A percentile compares a stretch with the other conserved stretches of the same genome.
Conservation (phyloP, 1,139 yeast species). For the Kurtzmaniella quercitrusa region DNA sequence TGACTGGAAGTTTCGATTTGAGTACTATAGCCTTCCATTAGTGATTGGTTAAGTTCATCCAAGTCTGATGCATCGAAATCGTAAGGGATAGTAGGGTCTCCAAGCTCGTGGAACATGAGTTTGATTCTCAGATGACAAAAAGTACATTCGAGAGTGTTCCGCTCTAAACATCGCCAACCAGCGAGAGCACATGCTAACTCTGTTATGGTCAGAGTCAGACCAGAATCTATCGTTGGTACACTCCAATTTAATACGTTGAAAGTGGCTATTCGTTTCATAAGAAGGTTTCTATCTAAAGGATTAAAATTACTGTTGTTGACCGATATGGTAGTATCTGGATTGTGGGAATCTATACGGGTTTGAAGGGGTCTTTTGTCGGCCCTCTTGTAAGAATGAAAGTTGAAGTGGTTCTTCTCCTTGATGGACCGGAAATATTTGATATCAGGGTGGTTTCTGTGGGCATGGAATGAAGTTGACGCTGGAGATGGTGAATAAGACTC, state of each 20-base stretch:
- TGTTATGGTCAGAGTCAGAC: constrained; percentile 13
- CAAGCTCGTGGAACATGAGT: constrained; percentile 21
- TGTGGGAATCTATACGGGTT: background rate
- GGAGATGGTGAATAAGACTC: background rate
- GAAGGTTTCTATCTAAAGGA: constrained; percentile 27
- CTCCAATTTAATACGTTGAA: constrained; percentile 35
- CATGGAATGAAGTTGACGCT: background rate
- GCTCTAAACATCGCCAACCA: constrained; percentile 39
- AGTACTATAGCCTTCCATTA: constrained; percentile 21
- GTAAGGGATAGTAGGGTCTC: constrained; percentile 10
- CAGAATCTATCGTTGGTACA: constrained; percentile 16
- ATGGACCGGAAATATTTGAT: constrained; percentile 35
- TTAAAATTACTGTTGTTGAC: constrained; percentile 18
- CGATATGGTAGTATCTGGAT: background rate
- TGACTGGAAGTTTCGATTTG: constrained; percentile 27
- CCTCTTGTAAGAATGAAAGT: constrained; percentile 30
- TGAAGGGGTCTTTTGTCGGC: background rate
- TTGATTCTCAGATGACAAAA: constrained; percentile 28
- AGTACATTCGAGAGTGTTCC: constrained; percentile 33
- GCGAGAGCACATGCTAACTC: constrained; percentile 38
- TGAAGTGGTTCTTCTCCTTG: constrained; percentile 33
- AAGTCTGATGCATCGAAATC: constrained; percentile 19
- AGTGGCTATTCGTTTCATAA: constrained; percentile 26
- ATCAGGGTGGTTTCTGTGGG: constrained; percentile 27
- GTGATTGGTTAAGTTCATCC: constrained; percentile 20